phyloP scores from a whole-genome alignment of 2,329 filamentous ascomycete genomes.

The Phialemoniopsis sp. region DNA sequence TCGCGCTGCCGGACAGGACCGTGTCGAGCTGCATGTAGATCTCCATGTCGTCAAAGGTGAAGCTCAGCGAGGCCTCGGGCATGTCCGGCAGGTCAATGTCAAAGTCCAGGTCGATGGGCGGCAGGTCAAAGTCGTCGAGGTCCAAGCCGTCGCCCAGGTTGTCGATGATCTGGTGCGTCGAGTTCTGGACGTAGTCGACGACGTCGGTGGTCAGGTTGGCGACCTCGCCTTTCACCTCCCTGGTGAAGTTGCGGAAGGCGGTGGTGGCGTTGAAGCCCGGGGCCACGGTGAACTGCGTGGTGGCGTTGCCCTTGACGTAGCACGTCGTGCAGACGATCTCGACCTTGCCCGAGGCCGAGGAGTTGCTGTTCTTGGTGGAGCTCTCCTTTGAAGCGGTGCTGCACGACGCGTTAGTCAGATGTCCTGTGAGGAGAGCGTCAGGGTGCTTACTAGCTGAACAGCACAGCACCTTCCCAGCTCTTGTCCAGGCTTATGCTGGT shows the following conservation, averaged over 20 bases:
- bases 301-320: slow-evolving; percentile 5
- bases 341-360: background rate
- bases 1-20: slow-evolving; percentile 30
- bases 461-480: slow-evolving; percentile 3
- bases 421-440: background rate
- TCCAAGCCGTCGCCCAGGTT: slow-evolving; percentile 14
- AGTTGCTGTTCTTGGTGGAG: too few species aligned
- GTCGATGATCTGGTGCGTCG: slow-evolving; percentile 21
- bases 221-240: background rate
- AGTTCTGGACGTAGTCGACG: slow-evolving; percentile 22
- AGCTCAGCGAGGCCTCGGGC: slow-evolving; percentile 33
- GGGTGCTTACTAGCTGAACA: slow-evolving; percentile 5
- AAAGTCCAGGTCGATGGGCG: slow-evolving; percentile 29
- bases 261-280: slow-evolving; percentile 2
- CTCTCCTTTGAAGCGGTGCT: background rate
- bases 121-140: slow-evolving; percentile 6
- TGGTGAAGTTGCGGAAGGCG: background rate
- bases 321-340: slow-evolving; percentile 4
- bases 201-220: slow-evolving; percentile 29
- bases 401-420: background rate
- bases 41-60: slow-evolving; percentile 47
- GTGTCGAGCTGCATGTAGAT: slow-evolving; percentile 45
- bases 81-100: slow-evolving; percentile 37
- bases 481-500: slow-evolving; percentile 8
- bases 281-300: slow-evolving; percentile 2